These are phyloP conservation scores for Stemphylium vesicarium DNA, from an alignment of 2,329 filamentous ascomycete species.

Conservation along the genomic window DNA sequence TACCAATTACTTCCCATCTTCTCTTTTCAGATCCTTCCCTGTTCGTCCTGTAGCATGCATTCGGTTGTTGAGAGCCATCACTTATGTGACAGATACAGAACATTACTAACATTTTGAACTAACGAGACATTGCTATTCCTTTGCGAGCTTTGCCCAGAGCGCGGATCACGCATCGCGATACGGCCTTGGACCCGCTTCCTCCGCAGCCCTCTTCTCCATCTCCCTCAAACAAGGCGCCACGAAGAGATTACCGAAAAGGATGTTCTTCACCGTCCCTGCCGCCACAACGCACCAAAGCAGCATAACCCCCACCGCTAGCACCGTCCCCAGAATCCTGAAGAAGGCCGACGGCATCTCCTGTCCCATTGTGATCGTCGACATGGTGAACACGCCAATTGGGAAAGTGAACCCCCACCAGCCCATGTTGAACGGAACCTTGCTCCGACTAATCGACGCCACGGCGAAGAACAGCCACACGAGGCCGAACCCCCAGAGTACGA, in stretches of 20 bases:
- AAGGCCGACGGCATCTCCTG: conserved; percentile 61
- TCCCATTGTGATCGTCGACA: conserved; percentile 54
- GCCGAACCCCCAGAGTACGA: conserved; percentile 63
- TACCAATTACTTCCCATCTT: too few relatives aligned
- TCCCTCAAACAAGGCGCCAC: conserved; percentile 59
- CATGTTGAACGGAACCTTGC: conserved; percentile 64
- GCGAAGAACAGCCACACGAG: conserved; percentile 63
- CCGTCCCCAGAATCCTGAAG: conserved; percentile 62
- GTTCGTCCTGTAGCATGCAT: too few relatives aligned
- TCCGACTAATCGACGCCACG: conserved; percentile 53
- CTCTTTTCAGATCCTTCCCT: too few relatives aligned
- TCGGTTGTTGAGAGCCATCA: too few relatives aligned
- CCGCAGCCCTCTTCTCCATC: conserved; percentile 25
- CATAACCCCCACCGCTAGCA: conserved; percentile 56
- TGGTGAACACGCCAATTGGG: conserved; percentile 58
- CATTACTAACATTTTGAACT: too few relatives aligned
- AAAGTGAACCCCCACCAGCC: conserved; percentile 69
- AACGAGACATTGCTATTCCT: too few relatives aligned
- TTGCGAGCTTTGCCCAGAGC: neutral
- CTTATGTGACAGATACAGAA: too few relatives aligned
- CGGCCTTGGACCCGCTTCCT: neutral
- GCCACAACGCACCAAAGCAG: conserved; percentile 63
- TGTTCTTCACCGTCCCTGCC: conserved; percentile 55
- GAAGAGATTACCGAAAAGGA: conserved; percentile 58
- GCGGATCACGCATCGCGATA: conserved; percentile 1